phyloP scores from a whole-genome alignment of 495 filamentous ascomycete species.

The Hyaloscypha variabilis region DNA sequence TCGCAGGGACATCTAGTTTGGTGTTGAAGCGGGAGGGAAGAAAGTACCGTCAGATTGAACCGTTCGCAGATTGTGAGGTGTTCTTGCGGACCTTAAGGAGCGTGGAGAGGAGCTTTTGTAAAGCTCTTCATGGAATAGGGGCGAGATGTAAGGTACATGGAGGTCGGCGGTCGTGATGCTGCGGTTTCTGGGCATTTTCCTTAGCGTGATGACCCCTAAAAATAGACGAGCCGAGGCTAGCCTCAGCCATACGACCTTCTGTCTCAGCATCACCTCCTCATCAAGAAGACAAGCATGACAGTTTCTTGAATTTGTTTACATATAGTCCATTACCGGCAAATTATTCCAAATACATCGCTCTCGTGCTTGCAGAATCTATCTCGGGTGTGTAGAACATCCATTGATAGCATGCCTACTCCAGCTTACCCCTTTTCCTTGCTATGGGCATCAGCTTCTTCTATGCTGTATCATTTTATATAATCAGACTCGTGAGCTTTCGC shows the following conservation, averaged over 20 bases:
- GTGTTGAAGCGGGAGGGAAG: background rate
- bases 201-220: conserved; percentile 4
- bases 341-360: no score
- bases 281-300: background rate
- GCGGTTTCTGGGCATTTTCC: conserved; percentile 1
- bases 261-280: background rate
- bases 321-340: no score
- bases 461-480: no score
- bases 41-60: background rate
- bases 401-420: no score
- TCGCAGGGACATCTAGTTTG: conserved; percentile 24
- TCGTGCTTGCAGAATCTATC: no score
- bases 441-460: no score
- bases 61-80: background rate
- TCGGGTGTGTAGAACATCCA: no score
- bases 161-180: background rate
- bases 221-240: conserved; percentile 10
- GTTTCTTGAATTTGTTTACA: no score
- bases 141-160: background rate
- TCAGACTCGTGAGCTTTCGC: no score
- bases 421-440: no score
- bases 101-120: background rate
- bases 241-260: background rate
- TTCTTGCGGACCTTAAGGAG: background rate
- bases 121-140: background rate